Evolutionary conservation across 306 rosid genomes (phyloP).

Genomic region (Hippophae rhamnoides): DNA sequence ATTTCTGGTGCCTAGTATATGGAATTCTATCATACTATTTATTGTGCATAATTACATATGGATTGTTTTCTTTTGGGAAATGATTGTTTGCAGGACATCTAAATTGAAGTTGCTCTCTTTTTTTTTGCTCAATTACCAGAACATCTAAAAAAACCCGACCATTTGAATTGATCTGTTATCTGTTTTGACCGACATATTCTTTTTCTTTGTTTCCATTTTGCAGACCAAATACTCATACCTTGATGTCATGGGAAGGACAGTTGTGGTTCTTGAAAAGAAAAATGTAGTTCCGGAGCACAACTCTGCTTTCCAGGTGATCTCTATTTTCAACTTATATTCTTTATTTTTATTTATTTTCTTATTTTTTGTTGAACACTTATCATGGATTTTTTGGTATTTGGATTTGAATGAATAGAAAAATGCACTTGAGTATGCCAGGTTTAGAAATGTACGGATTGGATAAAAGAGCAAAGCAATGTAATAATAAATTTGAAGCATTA

Average conservation of each 20-base stretch:
- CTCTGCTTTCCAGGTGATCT: slow-evolving; percentile 73
- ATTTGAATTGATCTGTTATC: slow-evolving; percentile 3
- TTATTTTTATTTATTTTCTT: too few species aligned
- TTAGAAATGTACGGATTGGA: too few species aligned
- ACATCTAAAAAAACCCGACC: background rate
- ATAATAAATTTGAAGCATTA: too few species aligned
- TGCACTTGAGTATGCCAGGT: too few species aligned
- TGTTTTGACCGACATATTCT: slow-evolving; percentile 8
- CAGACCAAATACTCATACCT: slow-evolving; percentile 91
- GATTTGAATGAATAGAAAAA: too few species aligned
- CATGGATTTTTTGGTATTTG: too few species aligned
- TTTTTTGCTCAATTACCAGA: slow-evolving; percentile 2
- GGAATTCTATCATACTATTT: background rate
- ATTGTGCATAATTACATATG: background rate
- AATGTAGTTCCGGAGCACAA: slow-evolving; percentile 86
- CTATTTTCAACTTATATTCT: too few species aligned
- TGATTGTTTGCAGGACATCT: background rate
- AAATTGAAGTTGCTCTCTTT: background rate
- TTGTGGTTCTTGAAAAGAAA: slow-evolving; percentile 78
- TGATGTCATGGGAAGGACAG: slow-evolving; percentile 93
- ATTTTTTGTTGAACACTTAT: too few species aligned
- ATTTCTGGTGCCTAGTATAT: background rate
- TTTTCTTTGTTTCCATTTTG: slow-evolving; percentile 22
- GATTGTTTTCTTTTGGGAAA: background rate
- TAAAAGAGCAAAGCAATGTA: too few species aligned